These are phyloP conservation scores for Hypholoma sublateritium DNA, from an alignment of 768 basidiomycete species.

Conservation along the genomic window DNA sequence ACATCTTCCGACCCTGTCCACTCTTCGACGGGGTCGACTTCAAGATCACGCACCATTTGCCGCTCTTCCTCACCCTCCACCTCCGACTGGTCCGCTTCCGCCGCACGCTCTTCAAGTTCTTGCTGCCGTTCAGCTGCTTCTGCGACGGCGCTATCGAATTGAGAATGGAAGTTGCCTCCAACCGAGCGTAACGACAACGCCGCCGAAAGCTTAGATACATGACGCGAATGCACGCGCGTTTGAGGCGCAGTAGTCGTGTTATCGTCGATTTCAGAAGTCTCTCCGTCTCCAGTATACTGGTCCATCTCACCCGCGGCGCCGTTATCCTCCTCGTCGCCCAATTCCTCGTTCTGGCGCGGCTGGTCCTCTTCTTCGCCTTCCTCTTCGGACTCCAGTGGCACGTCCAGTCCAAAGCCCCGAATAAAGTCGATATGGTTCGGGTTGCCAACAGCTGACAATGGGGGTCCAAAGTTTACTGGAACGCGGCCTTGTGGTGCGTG, in stretches of 20 bases:
- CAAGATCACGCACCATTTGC: slow-evolving; percentile 12
- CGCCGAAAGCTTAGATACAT: slow-evolving; percentile 66
- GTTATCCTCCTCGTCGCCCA: slow-evolving; percentile 26
- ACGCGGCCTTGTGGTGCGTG: slow-evolving; percentile 58
- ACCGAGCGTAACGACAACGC: slow-evolving; percentile 66
- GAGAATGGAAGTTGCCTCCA: slow-evolving; percentile 46
- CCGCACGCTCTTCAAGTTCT: slow-evolving; percentile 3
- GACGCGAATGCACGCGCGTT: slow-evolving; percentile 63
- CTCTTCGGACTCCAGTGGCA: slow-evolving; percentile 73
- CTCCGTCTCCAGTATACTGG: slow-evolving; percentile 30
- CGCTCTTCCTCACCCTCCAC: slow-evolving; percentile 30
- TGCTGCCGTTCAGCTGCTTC: slow-evolving; percentile 13
- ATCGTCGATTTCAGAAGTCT: slow-evolving; percentile 23
- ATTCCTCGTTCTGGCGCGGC: slow-evolving; percentile 48
- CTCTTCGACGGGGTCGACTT: slow-evolving; percentile 55
- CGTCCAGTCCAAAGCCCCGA: slow-evolving; percentile 80
- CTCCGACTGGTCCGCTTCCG: slow-evolving; percentile 30
- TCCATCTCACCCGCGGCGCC: slow-evolving; percentile 33
- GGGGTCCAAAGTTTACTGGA: slow-evolving; percentile 48
- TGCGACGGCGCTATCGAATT: slow-evolving; percentile 22
- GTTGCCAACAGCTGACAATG: slow-evolving; percentile 40
- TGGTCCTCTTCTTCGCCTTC: slow-evolving; percentile 40
- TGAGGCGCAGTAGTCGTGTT: slow-evolving; percentile 46
- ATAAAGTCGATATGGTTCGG: slow-evolving; percentile 69
- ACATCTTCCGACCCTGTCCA: slow-evolving; percentile 86